A percentile compares a stretch with the other conserved stretches of the same genome.
Conservation (phyloP, 75 land plant species). For the Adiantum capillusveneris region DNA sequence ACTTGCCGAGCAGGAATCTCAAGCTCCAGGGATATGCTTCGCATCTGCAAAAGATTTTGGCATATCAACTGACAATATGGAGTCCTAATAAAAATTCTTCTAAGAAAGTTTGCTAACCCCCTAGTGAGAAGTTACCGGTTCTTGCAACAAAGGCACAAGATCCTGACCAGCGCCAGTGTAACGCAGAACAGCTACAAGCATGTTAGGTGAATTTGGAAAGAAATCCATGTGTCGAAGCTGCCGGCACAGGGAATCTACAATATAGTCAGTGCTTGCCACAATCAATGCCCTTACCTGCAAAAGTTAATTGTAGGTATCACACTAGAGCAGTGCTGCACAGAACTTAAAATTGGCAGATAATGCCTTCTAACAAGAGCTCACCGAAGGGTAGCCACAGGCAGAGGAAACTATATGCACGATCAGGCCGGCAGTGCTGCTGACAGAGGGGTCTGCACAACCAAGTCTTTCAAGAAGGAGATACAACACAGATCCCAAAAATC, state of each 20-base stretch:
- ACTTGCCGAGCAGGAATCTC: conserved; percentile 73
- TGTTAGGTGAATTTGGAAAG: conserved; percentile 70
- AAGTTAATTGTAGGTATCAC: too few relatives aligned
- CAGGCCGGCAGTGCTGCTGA: conserved; percentile 59
- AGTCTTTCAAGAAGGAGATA: conserved; percentile 76
- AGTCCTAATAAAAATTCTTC: too few relatives aligned
- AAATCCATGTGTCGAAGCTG: conserved; percentile 80
- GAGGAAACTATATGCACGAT: conserved; percentile 49
- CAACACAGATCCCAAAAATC: conserved; percentile 67
- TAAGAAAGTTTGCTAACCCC: too few relatives aligned
- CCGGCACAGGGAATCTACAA: conserved; percentile 85
- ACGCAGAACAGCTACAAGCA: conserved; percentile 77
- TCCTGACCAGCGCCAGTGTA: conserved; percentile 74
- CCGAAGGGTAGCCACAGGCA: conserved; percentile 53
- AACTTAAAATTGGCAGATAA: too few relatives aligned
- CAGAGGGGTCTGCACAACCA: conserved; percentile 43
- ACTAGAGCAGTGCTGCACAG: too few relatives aligned
- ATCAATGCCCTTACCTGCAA: conserved; percentile 75
- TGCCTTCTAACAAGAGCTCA: conserved; percentile 36
- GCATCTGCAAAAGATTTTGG: conserved; percentile 57
- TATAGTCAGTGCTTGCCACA: conserved; percentile 76
- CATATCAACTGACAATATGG: too few relatives aligned
- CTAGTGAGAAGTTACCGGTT: conserved; percentile 56
- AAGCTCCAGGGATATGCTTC: conserved; percentile 63
- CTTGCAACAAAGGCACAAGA: conserved; percentile 79